Base-by-base conservation (phyloP, 2,329 filamentous ascomycete genomes). In the Hypoxylon sp. region DNA sequence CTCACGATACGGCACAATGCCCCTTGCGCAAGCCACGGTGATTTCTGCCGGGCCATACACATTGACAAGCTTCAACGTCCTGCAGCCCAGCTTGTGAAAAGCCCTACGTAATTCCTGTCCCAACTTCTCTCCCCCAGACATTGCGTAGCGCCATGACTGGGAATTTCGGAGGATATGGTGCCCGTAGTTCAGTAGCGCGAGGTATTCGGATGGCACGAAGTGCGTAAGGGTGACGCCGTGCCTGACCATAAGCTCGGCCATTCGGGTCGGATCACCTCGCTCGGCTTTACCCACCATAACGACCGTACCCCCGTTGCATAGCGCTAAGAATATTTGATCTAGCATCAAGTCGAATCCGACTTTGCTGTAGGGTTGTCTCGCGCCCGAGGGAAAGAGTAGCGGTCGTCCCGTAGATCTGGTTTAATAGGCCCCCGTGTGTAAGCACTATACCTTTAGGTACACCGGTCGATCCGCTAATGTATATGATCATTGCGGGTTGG, bases 361-460 rank as follows among this genome's bases (percentile, higher is more conserved):
- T 44, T 44, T 44, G 39, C 19, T 44, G 39, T 10, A 44, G n/a
- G 14, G 14, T n/a, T 44, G n/a, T 5, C 39, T 44, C 39, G 10
- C n/a, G 39, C 10, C 39, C 39, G 8, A 44, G 48, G 5, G 64
- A 62, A n/a, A 67, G 44, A 11, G 55, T 48, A 3, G 57, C 24
- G 5, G 57, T 63, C 9, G 69, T 44, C 2, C 39, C 39, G n/a
- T 44, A 46, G 6, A 74, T 65, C 13, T 72, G 29, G 53, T 71
- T 74, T 4, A 42, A 24, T 0, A 77, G 24, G 8, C 31, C 53
- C 5, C 13, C 31, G 35, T 76, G 73, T 1, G 17, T 70, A 1
- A 78, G 46, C 0, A 73, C 14, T n/a, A 81, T 75, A 1, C 80
- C 81, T 64, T 82, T 82, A 2, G 81, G 81, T 0, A 5, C 70